These are phyloP conservation scores for Eudorina sp. DNA, from an alignment of 139 green algal species.

Conservation along the genomic window DNA sequence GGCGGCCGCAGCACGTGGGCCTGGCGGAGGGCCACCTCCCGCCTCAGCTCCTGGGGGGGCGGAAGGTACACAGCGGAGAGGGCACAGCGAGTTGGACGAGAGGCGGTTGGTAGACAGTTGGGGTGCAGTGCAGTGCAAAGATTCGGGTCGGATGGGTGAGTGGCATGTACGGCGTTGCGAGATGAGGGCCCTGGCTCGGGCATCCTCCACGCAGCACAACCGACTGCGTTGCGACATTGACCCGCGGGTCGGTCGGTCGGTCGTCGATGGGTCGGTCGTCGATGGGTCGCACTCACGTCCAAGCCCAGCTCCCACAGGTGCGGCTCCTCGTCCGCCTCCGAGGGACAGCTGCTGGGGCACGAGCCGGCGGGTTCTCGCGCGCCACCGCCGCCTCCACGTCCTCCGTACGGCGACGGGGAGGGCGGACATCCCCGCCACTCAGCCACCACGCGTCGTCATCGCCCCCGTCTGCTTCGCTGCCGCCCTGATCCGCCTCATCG, in stretches of 20 bases:
- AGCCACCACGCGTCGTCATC: conserved; percentile 8
- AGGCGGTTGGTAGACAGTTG: too few species aligned
- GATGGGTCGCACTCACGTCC: conserved; percentile 2
- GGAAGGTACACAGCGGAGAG: background rate
- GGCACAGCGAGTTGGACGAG: too few species aligned
- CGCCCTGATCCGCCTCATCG: background rate
- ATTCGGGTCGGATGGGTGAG: too few species aligned
- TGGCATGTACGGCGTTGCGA: too few species aligned
- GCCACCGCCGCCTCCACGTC: too few species aligned
- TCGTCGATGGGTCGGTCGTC: too few species aligned
- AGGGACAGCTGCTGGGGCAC: background rate
- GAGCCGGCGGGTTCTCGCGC: too few species aligned
- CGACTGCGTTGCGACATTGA: too few species aligned
- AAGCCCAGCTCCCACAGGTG: background rate
- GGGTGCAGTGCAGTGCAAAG: too few species aligned
- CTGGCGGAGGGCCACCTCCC: conserved; percentile 29
- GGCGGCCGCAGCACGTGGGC: conserved; percentile 14
- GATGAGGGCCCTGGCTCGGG: too few species aligned
- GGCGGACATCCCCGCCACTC: background rate
- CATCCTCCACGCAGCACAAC: too few species aligned
- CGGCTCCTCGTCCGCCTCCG: conserved; percentile 1
- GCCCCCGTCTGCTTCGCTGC: background rate
- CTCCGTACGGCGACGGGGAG: background rate
- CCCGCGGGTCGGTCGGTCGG: too few species aligned
- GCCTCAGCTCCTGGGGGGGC: background rate